Evolutionary conservation across 192 early-diverging fungal species (phyloP).

Genomic region (Umbelopsis ramanniana): DNA sequence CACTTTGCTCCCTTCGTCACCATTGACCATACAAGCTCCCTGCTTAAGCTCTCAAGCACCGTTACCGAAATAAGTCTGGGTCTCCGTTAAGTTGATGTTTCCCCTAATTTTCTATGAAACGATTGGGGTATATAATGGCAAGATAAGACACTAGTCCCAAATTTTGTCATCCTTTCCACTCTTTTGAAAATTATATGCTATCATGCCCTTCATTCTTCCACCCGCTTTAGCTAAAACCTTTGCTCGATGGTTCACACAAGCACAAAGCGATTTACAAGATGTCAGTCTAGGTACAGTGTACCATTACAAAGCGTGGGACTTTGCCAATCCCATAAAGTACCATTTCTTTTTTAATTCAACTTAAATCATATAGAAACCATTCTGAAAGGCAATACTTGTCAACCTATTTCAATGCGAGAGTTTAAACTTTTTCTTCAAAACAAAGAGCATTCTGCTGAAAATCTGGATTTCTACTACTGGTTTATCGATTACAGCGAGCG

Average conservation of each 20-base stretch:
- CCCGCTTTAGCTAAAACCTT: slow-evolving; percentile 8
- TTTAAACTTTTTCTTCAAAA: slow-evolving; percentile 32
- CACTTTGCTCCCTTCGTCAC: neutral
- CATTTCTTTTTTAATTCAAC: neutral
- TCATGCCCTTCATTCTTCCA: neutral
- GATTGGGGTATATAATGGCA: neutral
- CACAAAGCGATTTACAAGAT: slow-evolving; percentile 17
- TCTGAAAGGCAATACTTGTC: slow-evolving; percentile 33
- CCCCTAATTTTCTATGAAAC: neutral
- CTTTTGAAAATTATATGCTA: slow-evolving; percentile 6
- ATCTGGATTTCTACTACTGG: slow-evolving; percentile 39
- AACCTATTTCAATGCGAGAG: slow-evolving; percentile 34
- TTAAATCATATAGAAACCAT: slow-evolving; percentile 18
- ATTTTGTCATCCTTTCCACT: slow-evolving; percentile 11
- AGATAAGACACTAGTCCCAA: neutral
- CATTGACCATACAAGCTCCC: neutral
- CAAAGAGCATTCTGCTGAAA: slow-evolving; percentile 39
- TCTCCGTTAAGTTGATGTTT: neutral
- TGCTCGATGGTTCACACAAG: slow-evolving; percentile 20
- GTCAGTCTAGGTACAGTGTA: slow-evolving; percentile 29
- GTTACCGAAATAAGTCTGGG: neutral
- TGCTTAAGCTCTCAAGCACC: neutral
- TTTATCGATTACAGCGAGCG: slow-evolving; percentile 29
- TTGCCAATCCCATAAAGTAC: neutral
- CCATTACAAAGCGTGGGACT: neutral